These are phyloP conservation scores for Pythium biforme DNA, from an alignment of 352 stramenopile genomes.

Conservation along the genomic window DNA sequence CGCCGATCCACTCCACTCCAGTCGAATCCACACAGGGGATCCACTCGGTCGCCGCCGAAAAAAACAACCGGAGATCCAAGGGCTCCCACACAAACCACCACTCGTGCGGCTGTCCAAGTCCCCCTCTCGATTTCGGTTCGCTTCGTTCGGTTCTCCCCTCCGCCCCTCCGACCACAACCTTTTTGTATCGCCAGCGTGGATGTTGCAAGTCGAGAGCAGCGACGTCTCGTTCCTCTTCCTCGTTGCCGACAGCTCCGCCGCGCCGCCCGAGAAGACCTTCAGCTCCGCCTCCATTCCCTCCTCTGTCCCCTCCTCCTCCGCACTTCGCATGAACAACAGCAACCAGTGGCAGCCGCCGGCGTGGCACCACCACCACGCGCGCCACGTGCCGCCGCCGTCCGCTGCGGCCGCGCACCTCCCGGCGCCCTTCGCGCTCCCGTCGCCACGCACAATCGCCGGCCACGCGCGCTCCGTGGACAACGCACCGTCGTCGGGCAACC, in stretches of 20 bases:
- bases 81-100: background rate
- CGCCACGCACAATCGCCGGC: background rate
- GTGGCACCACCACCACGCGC: conserved; percentile 17
- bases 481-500: conserved; percentile 3
- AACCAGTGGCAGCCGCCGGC: conserved; percentile 25
- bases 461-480: conserved; percentile 12
- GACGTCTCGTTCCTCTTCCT: conserved; percentile 25
- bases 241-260: conserved; percentile 18
- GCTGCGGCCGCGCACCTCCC: conserved; percentile 9
- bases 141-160: background rate
- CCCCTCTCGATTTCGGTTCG: background rate
- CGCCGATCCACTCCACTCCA: background rate
- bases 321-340: conserved; percentile 9
- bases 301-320: background rate
- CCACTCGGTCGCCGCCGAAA: background rate
- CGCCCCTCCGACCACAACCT: background rate
- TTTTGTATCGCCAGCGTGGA: conserved; percentile 12
- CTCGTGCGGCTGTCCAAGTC: conserved; percentile 3
- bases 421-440: conserved; percentile 9
- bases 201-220: conserved; percentile 29
- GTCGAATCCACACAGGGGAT: background rate
- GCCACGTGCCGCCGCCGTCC: conserved; percentile 12
- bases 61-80: background rate
- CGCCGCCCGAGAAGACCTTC: conserved; percentile 14
- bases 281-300: background rate